A percentile compares a stretch with the other conserved stretches of the same genome.
Conservation (phyloP, 2,329 filamentous ascomycete species). For the Cyclaneusma minus region DNA sequence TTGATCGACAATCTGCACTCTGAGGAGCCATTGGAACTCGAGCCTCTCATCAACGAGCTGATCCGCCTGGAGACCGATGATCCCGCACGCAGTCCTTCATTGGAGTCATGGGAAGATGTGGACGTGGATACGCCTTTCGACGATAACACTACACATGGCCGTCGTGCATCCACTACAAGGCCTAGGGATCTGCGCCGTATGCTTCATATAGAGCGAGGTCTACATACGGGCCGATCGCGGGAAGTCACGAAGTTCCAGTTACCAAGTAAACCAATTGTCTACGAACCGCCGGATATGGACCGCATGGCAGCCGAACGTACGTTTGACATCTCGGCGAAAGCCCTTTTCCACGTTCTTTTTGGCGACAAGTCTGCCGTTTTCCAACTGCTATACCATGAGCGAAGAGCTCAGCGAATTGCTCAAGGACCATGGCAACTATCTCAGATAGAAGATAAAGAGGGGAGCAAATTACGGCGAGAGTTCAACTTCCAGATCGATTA, state of each 20-base stretch:
- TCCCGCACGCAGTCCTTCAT: constrained; percentile 49
- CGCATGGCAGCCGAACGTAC: constrained; percentile 61
- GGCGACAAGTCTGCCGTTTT: constrained; percentile 94
- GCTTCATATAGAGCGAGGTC: constrained; percentile 45
- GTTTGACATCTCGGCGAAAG: constrained; percentile 86
- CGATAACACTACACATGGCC: constrained; percentile 29
- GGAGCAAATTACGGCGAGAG: constrained; percentile 56
- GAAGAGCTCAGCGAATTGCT: constrained; percentile 61
- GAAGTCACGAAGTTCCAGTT: constrained; percentile 54
- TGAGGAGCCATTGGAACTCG: constrained; percentile 50
- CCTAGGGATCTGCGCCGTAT: constrained; percentile 36
- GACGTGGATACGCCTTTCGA: constrained; percentile 44
- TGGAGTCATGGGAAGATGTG: constrained; percentile 85
- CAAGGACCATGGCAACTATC: constrained; percentile 93
- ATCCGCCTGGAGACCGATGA: constrained; percentile 56
- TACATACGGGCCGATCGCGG: constrained; percentile 26
- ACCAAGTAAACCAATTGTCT: constrained; percentile 65
- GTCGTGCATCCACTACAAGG: constrained; percentile 18
- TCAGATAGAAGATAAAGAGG: constrained; percentile 48
- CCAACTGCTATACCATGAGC: constrained; percentile 76
- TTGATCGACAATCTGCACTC: constrained; percentile 67
- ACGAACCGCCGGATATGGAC: constrained; percentile 71
- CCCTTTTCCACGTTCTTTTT: constrained; percentile 89
- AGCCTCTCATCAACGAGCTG: constrained; percentile 56
- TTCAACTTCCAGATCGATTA: constrained; percentile 68